phyloP scores from a whole-genome alignment of 495 filamentous ascomycete species.

The Penicillium argentinense region DNA sequence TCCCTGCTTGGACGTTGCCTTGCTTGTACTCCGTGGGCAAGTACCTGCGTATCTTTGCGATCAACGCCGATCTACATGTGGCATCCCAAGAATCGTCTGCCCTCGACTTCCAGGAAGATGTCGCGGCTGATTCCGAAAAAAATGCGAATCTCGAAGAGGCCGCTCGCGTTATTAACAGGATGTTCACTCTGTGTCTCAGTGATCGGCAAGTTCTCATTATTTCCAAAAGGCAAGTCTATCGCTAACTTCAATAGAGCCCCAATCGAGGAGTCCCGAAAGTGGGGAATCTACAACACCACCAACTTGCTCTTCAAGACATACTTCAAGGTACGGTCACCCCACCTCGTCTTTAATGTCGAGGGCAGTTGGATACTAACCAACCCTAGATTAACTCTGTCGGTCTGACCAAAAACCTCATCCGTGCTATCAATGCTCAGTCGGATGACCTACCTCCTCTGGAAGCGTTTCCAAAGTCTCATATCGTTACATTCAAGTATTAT shows the following conservation, averaged over 20 bases:
- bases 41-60: constrained; percentile 81
- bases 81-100: constrained; percentile 38
- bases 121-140: constrained; percentile 66
- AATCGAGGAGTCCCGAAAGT: constrained; percentile 89
- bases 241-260: constrained; percentile 61
- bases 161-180: constrained; percentile 79
- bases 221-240: constrained; percentile 6
- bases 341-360: background rate
- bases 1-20: constrained; percentile 85
- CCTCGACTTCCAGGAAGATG: constrained; percentile 69
- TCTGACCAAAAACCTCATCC: constrained; percentile 88
- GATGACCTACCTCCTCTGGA: constrained; percentile 74
- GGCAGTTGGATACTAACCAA: constrained; percentile 4
- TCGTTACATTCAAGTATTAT: constrained; percentile 97
- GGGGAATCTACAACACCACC: constrained; percentile 90
- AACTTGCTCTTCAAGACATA: constrained; percentile 97
- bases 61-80: constrained; percentile 70
- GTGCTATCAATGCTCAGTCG: constrained; percentile 69
- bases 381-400: constrained; percentile 72
- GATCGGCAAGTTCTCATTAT: constrained; percentile 67
- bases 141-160: constrained; percentile 85
- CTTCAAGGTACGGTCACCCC: constrained; percentile 62
- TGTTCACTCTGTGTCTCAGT: constrained; percentile 83
- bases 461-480: constrained; percentile 80
- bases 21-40: constrained; percentile 83